Evolutionary conservation across 257 asterid genomes (phyloP).

Genomic region (Linderniella brevidens): DNA sequence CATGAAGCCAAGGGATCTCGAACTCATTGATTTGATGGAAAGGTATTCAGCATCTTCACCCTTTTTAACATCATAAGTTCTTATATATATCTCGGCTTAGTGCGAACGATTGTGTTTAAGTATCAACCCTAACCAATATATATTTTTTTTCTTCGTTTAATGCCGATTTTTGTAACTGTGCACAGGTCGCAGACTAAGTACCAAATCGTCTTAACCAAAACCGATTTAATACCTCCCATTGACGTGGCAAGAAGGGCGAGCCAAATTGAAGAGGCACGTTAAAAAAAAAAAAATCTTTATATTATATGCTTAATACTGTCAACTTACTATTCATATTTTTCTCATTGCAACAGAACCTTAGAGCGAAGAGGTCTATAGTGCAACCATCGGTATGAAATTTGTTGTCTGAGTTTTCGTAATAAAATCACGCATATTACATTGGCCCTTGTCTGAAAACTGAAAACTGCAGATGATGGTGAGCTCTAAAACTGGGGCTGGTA

Average conservation of each 20-base stretch:
- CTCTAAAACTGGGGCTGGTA: slow-evolving; percentile 91
- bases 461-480: slow-evolving; percentile 82
- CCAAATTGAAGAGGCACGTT: slow-evolving; percentile 90
- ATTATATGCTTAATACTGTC: background rate
- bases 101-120: too few relatives aligned
- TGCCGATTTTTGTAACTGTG: slow-evolving; percentile 9
- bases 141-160: too few relatives aligned
- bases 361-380: slow-evolving; percentile 58
- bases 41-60: slow-evolving; percentile 25
- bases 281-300: background rate
- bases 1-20: slow-evolving; percentile 83
- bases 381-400: slow-evolving; percentile 65
- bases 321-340: slow-evolving; percentile 7
- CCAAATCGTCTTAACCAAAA: slow-evolving; percentile 86
- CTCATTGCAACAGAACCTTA: slow-evolving; percentile 56
- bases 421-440: too few relatives aligned
- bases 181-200: slow-evolving; percentile 69
- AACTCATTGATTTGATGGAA: slow-evolving; percentile 86
- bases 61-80: background rate
- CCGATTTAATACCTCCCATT: slow-evolving; percentile 73
- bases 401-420: background rate
- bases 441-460: background rate
- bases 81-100: background rate
- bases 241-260: slow-evolving; percentile 93
- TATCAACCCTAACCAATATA: too few relatives aligned